Evolutionary conservation across 805 yeast genomes (phyloP), one percentile per base, ranked within the genome.

Genomic region (Candida coquimbonensis): DNA sequence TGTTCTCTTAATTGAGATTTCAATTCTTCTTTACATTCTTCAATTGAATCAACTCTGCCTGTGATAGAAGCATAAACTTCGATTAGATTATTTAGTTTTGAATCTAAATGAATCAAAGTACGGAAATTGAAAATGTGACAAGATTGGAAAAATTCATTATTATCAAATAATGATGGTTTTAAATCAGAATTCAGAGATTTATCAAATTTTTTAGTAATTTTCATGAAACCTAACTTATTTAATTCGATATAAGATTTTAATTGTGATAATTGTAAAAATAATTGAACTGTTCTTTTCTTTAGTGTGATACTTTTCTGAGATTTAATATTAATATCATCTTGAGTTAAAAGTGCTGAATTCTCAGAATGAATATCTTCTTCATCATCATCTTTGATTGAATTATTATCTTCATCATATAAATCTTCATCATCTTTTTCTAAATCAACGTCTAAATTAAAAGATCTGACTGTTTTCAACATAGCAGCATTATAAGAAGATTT

Each of bases 131-230:
- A 91, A 9, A 83, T 76, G 45, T 77, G 70, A 1, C 82, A 70
- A 47, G 72, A 65, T 13, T 55, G 49, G 35, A 77, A 75, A 47
- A 80, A 71, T 35, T 63, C 66, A 29, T 62, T 62, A 26, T 63
- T 57, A n/a, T 63, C 64, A 17, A 80, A 74, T 33, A 85, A 64
- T 34, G 69, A 68, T 7, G 63, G 57, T 55, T 79, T 80, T 16
- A 81, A 67, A 26, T 73, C 62, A 35, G 80, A 73, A 48, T 74
- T 74, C 53, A 87, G 66, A 8, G 83, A 79, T 61, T 91, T 91
- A 65, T 91, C 96, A 59, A 87, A 90, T 66, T 91, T 91, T 61
- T 91, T 91, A 46, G 87, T 70, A 38, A 90, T 89, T 63, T 91
- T 91, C 43, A 81, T 73, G 62, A 91, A 86, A 0, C 96, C 98